Evolutionary conservation across 352 stramenopile genomes (phyloP).

Genomic region (Phytophthora agathidicida): DNA sequence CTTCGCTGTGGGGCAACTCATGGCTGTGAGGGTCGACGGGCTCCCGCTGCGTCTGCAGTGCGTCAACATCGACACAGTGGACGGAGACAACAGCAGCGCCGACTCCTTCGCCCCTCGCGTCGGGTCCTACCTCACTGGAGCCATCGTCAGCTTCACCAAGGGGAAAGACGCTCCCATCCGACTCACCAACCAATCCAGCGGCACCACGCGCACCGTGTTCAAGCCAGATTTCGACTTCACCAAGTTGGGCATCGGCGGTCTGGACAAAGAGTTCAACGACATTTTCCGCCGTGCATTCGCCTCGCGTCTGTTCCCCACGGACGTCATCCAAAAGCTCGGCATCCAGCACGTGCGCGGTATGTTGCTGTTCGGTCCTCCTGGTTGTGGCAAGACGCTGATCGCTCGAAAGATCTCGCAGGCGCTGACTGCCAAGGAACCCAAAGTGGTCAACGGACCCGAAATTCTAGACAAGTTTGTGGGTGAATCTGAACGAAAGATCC

Average conservation of each 20-base stretch:
- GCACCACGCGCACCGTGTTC: conserved; percentile 90
- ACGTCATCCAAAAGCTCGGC: conserved; percentile 97
- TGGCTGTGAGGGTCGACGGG: conserved; percentile 67
- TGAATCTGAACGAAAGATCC: conserved; percentile 98
- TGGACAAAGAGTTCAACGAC: conserved; percentile 99
- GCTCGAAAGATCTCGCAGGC: conserved; percentile 97
- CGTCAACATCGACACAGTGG: conserved; percentile 57
- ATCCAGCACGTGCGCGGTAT: conserved; percentile 98
- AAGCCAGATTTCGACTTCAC: conserved; percentile 98
- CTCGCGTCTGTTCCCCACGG: conserved; percentile 95
- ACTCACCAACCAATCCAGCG: conserved; percentile 80
- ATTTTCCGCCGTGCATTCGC: conserved; percentile 99
- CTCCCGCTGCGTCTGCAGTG: conserved; percentile 77
- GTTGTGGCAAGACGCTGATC: conserved; percentile 98
- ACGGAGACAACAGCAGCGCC: conserved; percentile 36
- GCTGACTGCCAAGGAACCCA: conserved; percentile 95
- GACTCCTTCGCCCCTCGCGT: conserved; percentile 39
- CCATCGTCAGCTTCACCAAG: conserved; percentile 84
- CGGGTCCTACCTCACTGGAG: conserved; percentile 64
- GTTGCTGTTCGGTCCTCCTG: conserved; percentile 86
- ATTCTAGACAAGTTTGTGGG: conserved; percentile 99
- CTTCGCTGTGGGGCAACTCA: conserved; percentile 76
- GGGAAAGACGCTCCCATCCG: conserved; percentile 75
- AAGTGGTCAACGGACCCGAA: conserved; percentile 99
- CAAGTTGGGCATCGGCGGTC: conserved; percentile 98